Conservation (phyloP, 768 basidiomycete genomes). For the Tylopilus cervinicoccineus region DNA sequence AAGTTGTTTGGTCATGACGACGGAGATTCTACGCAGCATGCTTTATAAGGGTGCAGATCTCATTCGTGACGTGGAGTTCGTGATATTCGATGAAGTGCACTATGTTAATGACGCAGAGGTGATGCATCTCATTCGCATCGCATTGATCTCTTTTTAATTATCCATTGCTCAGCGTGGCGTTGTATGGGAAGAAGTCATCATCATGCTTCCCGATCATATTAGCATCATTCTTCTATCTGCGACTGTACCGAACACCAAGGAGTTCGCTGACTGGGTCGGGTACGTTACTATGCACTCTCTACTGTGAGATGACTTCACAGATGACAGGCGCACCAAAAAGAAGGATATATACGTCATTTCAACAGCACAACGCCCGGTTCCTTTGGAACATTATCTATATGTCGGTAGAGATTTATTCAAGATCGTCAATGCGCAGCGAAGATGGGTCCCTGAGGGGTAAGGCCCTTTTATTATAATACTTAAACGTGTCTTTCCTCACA, state of each 20-base stretch:
- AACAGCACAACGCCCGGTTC: constrained; percentile 93
- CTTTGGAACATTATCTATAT: constrained; percentile 94
- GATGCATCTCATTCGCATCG: constrained; percentile 13
- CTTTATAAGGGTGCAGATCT: constrained; percentile 98
- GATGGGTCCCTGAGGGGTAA: constrained; percentile 73
- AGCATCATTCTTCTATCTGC: constrained; percentile 96
- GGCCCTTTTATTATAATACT: neutral
- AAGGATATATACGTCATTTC: constrained; percentile 99
- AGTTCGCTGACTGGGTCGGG: constrained; percentile 99
- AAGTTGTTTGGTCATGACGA: constrained; percentile 95
- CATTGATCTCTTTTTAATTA: constrained; percentile 9
- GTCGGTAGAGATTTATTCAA: constrained; percentile 92
- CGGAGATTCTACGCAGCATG: constrained; percentile 97
- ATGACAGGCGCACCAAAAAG: constrained; percentile 88
- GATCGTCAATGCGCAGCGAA: constrained; percentile 80
- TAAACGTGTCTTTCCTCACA: constrained; percentile 1
- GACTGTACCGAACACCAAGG: constrained; percentile 96
- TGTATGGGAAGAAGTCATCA: constrained; percentile 99
- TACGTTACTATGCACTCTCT: constrained; percentile 37
- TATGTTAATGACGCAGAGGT: constrained; percentile 99
- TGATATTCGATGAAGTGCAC: constrained; percentile 99
- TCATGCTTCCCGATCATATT: constrained; percentile 98
- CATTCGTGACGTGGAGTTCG: constrained; percentile 98
- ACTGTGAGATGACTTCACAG: constrained; percentile 5
- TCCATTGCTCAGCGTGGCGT: constrained; percentile 73